Evolutionary conservation across 176 grass and related monocot species (phyloP).

Genomic region (Dendrocalamus sinicus): DNA sequence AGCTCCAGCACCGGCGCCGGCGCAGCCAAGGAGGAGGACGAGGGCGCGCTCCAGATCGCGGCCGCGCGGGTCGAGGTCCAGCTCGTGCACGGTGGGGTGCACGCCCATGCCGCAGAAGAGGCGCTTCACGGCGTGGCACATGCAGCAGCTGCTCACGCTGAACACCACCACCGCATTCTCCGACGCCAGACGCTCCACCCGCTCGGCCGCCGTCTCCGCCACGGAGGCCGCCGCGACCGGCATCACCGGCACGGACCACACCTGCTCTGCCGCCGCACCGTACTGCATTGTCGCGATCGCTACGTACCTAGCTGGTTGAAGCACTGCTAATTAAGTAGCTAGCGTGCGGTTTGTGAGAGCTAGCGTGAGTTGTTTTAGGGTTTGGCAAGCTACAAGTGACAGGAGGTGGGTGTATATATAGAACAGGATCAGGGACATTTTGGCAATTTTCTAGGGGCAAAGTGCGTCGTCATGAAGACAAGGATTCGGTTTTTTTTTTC

Average conservation of each 20-base stretch:
- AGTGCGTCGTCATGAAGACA: not conserved
- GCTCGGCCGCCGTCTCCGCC: constrained; percentile 66
- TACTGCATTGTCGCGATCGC: constrained; percentile 70
- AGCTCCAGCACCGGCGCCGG: not conserved
- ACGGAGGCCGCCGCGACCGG: constrained; percentile 22
- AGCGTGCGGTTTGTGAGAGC: constrained; percentile 18
- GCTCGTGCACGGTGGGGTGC: constrained; percentile 87
- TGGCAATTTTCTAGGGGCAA: constrained; percentile 7
- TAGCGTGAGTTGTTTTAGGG: constrained; percentile 42
- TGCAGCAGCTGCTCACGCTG: constrained; percentile 99
- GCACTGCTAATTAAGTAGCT: not conserved
- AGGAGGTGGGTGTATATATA: constrained; percentile 59
- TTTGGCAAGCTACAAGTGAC: constrained; percentile 35
- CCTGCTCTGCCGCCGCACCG: constrained; percentile 73
- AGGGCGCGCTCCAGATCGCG: constrained; percentile 83
- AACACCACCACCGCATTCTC: constrained; percentile 98
- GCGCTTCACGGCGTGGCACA: constrained; percentile 99
- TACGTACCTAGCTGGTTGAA: not conserved
- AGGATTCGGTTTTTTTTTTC: constrained; percentile 3
- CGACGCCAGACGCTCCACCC: constrained; percentile 81
- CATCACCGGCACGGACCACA: constrained; percentile 64
- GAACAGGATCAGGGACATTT: constrained; percentile 37
- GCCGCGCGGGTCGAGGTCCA: constrained; percentile 81
- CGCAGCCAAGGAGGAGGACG: constrained; percentile 58
- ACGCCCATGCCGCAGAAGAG: constrained; percentile 99